These are phyloP conservation scores for Hylodesmum podocarpum DNA, from an alignment of 306 rosid genomes.

Conservation along the genomic window DNA sequence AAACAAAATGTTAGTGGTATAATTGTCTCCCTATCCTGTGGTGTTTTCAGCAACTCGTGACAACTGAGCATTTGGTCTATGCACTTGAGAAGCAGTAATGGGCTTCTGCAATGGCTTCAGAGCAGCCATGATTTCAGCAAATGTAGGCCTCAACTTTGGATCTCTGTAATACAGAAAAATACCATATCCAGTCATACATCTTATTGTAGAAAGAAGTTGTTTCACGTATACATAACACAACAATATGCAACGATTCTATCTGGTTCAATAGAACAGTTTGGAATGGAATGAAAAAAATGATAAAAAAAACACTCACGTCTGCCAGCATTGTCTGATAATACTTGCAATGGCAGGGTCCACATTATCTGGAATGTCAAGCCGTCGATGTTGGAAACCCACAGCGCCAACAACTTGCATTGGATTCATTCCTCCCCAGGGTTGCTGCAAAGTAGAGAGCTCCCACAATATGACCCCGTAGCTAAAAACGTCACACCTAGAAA, in stretches of 20 bases:
- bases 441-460: slow-evolving; percentile 92
- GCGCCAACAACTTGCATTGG: slow-evolving; percentile 99
- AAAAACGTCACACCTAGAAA: slow-evolving; percentile 83
- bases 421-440: slow-evolving; percentile 99
- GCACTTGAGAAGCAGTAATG: slow-evolving; percentile 53
- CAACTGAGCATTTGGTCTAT: slow-evolving; percentile 52
- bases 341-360: slow-evolving; percentile 76
- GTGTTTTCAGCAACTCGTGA: slow-evolving; percentile 46
- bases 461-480: slow-evolving; percentile 97
- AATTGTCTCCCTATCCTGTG: slow-evolving; percentile 37
- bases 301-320: slow-evolving; percentile 68
- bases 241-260: background rate
- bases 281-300: slow-evolving; percentile 8
- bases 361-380: slow-evolving; percentile 91
- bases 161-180: slow-evolving; percentile 57
- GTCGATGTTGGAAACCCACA: slow-evolving; percentile 99
- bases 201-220: slow-evolving; percentile 1
- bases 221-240: background rate
- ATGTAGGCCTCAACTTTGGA: slow-evolving; percentile 86
- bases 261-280: background rate
- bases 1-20: slow-evolving; percentile 38
- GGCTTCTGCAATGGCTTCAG: slow-evolving; percentile 97
- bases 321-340: slow-evolving; percentile 87
- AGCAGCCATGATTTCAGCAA: slow-evolving; percentile 92
- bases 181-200: slow-evolving; percentile 24